Conservation (phyloP, 805 yeast species). For the Cyberlindnera euphorbiae region DNA sequence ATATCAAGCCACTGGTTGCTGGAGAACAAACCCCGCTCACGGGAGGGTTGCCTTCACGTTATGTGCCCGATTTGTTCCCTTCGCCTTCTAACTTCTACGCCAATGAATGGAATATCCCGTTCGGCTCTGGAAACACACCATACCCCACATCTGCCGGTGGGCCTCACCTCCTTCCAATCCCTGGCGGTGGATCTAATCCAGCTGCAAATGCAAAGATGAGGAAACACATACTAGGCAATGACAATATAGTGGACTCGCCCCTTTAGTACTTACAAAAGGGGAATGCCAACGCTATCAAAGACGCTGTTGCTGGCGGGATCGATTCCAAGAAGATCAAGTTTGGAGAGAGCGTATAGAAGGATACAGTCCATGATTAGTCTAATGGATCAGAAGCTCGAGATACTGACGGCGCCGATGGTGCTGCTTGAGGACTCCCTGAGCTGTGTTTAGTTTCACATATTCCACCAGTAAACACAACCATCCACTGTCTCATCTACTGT, state of each 20-base stretch:
- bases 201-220: slow-evolving; percentile 5
- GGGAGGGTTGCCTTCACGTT: slow-evolving; percentile 66
- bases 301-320: not conserved
- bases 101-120: slow-evolving; percentile 50
- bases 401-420: no score
- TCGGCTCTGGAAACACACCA: slow-evolving; percentile 38
- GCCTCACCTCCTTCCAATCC: slow-evolving; percentile 18
- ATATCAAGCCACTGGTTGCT: slow-evolving; percentile 22
- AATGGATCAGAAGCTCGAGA: no score
- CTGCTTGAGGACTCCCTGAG: no score
- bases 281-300: not conserved
- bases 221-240: slow-evolving; percentile 11
- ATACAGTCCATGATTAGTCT: no score
- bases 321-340: slow-evolving; percentile 12
- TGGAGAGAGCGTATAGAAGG: not conserved
- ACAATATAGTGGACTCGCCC: slow-evolving; percentile 18
- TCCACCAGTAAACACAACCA: no score
- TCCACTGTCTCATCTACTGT: no score
- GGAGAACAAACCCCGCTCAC: slow-evolving; percentile 69
- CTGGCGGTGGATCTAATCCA: slow-evolving; percentile 2
- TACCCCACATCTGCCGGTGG: slow-evolving; percentile 28
- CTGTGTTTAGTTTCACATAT: no score
- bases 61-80: slow-evolving; percentile 68
- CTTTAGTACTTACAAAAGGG: slow-evolving; percentile 13
- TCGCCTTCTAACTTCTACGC: slow-evolving; percentile 77